phyloP scores from a whole-genome alignment of 495 filamentous ascomycete species.

The Glarea lozoyensis region DNA sequence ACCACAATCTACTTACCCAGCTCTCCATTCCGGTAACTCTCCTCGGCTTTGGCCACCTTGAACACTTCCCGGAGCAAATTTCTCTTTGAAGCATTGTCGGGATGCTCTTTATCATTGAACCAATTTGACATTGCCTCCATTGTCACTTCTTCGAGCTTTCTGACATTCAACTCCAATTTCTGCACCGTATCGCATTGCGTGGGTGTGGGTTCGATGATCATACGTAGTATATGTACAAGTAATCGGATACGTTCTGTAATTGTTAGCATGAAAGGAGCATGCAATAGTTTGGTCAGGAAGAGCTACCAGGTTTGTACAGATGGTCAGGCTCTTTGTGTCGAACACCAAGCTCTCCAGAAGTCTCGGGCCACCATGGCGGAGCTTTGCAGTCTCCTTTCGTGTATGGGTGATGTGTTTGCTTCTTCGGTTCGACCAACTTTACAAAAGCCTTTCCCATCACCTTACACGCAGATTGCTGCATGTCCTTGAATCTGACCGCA shows the following conservation, averaged over 20 bases:
- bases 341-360: conserved; percentile 33
- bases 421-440: conserved; percentile 75
- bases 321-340: conserved; percentile 84
- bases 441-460: conserved; percentile 72
- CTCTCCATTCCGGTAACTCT: conserved; percentile 47
- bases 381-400: conserved; percentile 56
- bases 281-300: neutral
- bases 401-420: conserved; percentile 79
- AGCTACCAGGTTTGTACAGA: conserved; percentile 62
- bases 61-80: conserved; percentile 55
- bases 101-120: conserved; percentile 33
- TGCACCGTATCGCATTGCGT: conserved; percentile 26
- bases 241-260: conserved; percentile 49
- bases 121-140: conserved; percentile 35
- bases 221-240: conserved; percentile 51
- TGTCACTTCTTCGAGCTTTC: conserved; percentile 35
- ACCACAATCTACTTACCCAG: no score
- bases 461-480: conserved; percentile 70
- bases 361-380: conserved; percentile 74
- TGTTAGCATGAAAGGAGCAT: neutral
- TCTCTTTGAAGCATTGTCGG: conserved; percentile 32
- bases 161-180: conserved; percentile 26
- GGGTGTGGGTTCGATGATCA: conserved; percentile 37
- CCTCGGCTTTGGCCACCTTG: conserved; percentile 54
- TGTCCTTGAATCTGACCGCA: conserved; percentile 49